These are phyloP conservation scores for Chenopodium album DNA, from an alignment of 148 eudicot species.

Conservation along the genomic window DNA sequence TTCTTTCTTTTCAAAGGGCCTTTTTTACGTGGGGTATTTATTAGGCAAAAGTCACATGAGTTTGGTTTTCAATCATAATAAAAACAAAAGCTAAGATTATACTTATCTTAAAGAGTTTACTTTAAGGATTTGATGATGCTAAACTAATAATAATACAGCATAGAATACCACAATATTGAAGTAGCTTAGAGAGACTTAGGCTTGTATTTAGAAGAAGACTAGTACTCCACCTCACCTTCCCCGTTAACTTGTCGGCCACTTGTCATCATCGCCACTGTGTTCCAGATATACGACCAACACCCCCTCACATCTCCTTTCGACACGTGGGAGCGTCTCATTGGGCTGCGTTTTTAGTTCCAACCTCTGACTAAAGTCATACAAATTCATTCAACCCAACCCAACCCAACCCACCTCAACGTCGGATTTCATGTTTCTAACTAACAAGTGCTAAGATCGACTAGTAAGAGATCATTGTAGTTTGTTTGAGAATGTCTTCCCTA, in stretches of 20 bases:
- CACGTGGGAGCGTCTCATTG: constrained; percentile 31
- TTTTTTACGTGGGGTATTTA: constrained; percentile 30
- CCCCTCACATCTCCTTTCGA: constrained; percentile 16
- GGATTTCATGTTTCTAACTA: too few relatives aligned
- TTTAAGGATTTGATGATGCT: constrained; percentile 44
- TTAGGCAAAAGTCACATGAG: constrained; percentile 38
- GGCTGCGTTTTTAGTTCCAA: constrained; percentile 22
- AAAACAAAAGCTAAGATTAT: constrained; percentile 33
- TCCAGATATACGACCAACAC: constrained; percentile 8
- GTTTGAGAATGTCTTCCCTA: too few relatives aligned
- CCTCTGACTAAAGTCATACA: constrained; percentile 8
- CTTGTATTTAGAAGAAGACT: constrained; percentile 8
- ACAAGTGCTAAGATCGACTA: too few relatives aligned
- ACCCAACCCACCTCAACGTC: not conserved
- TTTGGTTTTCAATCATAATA: constrained; percentile 37
- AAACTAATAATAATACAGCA: constrained; percentile 29
- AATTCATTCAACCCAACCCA: not conserved
- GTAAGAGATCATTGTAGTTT: too few relatives aligned
- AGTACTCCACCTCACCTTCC: constrained; percentile 37
- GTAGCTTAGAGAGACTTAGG: not conserved
- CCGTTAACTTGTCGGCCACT: constrained; percentile 51
- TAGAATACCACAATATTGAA: constrained; percentile 27
- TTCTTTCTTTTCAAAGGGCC: constrained; percentile 12
- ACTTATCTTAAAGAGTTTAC: constrained; percentile 35
- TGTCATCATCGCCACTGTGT: constrained; percentile 31